Base-by-base conservation (phyloP, 2,329 filamentous ascomycete species). In the Myriosclerotinia scirpicola region DNA sequence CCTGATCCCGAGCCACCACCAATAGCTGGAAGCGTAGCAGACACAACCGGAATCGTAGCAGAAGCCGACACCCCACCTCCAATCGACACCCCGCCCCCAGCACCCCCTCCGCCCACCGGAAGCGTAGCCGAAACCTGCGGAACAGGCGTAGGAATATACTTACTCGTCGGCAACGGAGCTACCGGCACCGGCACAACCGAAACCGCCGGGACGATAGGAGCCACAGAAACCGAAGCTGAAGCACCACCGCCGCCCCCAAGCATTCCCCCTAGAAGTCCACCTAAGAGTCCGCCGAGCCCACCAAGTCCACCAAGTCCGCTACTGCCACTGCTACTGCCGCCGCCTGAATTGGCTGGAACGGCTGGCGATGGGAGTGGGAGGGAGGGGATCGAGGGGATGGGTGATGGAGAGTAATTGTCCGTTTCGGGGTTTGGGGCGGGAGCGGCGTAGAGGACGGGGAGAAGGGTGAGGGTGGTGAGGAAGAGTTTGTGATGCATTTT, bases 401-500 rank as follows among this genome's bases (percentile, higher is more conserved):
- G n/a, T 61, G 46, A 14, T 5, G 58, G 30, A 17, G 36, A 42
- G 17, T 50, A 36, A 26, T 36, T 26, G 2, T 50, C 58, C 6
- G 20, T 22, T 6, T 17, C 9, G 2, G 58, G 34, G 11, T 20
- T 46, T 26, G 58, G 58, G 26, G 55, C 55, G 14, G 46, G 40
- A 8, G 59, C 59, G 14, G 59, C 46, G 22, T 54, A 40, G 48
- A 54, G 17, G 22, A 36, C 22, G 2, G 46, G 60, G 6, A 63
- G 12, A 11, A 58, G 48, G 6, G 38, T 2, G 20, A 40, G 22
- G 1, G 38, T 54, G 15, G 60, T 42, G 11, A 63, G 17, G 2
- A 61, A 14, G n/a, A 61, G 34, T 14, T 50, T 61, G 44, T 50
- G 34, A 36, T 50, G 34, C 58, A 61, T 61, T 40, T 6, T 40